Evolutionary conservation across 1,139 yeast genomes (phyloP).

Genomic region (Sugiyamaella pinicola): DNA sequence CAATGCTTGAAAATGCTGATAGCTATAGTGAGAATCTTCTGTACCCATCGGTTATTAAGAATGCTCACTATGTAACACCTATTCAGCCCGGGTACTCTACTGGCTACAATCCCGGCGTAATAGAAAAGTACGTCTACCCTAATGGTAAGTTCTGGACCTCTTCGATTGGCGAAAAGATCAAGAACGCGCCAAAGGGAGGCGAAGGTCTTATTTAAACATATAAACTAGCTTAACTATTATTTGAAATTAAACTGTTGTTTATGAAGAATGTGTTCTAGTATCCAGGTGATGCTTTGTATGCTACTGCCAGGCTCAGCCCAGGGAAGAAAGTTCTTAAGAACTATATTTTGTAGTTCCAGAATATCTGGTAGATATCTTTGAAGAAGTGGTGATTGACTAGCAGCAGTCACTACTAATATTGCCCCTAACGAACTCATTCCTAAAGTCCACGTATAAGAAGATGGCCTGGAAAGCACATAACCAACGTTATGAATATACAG

Average conservation of each 20-base stretch:
- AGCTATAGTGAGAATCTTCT: slow-evolving; percentile 35
- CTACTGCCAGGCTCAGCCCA: slow-evolving; percentile 18
- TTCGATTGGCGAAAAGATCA: slow-evolving; percentile 28
- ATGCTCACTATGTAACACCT: slow-evolving; percentile 43
- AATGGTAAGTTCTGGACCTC: slow-evolving; percentile 42
- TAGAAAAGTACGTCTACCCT: slow-evolving; percentile 41
- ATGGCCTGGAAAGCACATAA: slow-evolving; percentile 22
- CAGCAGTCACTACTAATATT: slow-evolving; percentile 25
- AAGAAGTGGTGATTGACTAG: slow-evolving; percentile 17
- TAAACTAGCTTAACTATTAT: not conserved
- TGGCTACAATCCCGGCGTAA: slow-evolving; percentile 37
- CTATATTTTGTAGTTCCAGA: slow-evolving; percentile 20
- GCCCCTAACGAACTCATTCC: slow-evolving; percentile 27
- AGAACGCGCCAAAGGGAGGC: slow-evolving; percentile 32
- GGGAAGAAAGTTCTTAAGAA: slow-evolving; percentile 17
- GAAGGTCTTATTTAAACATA: slow-evolving; percentile 24
- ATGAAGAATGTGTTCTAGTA: slow-evolving; percentile 17
- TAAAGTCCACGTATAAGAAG: slow-evolving; percentile 30
- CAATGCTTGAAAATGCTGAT: slow-evolving; percentile 37
- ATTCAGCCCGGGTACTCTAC: slow-evolving; percentile 42
- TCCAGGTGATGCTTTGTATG: slow-evolving; percentile 15
- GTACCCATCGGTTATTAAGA: slow-evolving; percentile 38
- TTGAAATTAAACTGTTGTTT: slow-evolving; percentile 15
- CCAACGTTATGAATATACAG: slow-evolving; percentile 24
- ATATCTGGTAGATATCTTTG: slow-evolving; percentile 21